A percentile compares a stretch with the other conserved stretches of the same genome.
Conservation (phyloP, 345 rosid species). For the Eucalyptus tenuipes region DNA sequence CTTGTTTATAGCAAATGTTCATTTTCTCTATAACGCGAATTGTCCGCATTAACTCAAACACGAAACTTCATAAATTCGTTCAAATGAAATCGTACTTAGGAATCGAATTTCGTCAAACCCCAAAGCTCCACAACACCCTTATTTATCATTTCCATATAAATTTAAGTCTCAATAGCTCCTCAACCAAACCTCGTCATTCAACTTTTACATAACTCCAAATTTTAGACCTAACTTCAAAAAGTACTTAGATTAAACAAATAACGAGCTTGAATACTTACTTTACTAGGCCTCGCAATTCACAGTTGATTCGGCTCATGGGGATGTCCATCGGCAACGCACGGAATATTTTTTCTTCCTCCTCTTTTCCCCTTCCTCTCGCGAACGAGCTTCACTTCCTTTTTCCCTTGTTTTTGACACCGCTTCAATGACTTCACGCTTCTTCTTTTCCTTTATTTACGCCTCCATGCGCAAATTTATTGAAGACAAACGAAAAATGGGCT, state of each 20-base stretch:
- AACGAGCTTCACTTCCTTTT: not conserved
- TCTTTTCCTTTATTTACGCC: not conserved
- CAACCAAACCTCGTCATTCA: not conserved
- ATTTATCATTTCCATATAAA: not conserved
- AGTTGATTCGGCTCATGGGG: not conserved
- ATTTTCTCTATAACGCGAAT: not conserved
- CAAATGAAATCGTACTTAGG: not conserved
- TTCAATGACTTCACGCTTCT: not conserved
- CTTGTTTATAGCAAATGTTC: not conserved
- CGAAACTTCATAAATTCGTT: not conserved
- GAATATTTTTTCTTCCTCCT: too few relatives aligned
- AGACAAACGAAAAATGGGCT: not conserved
- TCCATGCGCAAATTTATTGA: not conserved
- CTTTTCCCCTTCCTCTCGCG: not conserved
- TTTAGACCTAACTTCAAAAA: not conserved
- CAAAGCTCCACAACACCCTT: not conserved
- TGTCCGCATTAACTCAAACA: rapidly evolving
- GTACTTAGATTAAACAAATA: too few relatives aligned
- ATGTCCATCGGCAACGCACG: not conserved
- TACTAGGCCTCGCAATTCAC: not conserved
- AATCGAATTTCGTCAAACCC: not conserved
- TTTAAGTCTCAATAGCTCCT: not conserved
- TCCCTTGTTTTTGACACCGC: not conserved
- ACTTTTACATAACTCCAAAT: not conserved
- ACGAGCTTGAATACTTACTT: not conserved